A percentile compares a stretch with the other conserved stretches of the same genome.
phyloP scores from a whole-genome alignment of 2,329 filamentous ascomycete genomes.

The Microdochium bolleyi region DNA sequence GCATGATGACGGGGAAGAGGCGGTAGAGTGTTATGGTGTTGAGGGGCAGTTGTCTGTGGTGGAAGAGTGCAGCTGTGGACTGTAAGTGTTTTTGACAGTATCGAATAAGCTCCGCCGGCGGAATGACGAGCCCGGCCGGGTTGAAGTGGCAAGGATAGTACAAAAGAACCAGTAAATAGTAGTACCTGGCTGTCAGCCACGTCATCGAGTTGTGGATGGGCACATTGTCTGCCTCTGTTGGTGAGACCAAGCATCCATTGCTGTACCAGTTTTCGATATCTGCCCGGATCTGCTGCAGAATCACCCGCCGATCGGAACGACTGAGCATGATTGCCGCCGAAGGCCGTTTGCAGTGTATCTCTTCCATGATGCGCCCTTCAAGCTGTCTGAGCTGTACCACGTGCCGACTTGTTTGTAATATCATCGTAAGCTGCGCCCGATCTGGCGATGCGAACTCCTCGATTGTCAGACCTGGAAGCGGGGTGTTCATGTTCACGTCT shows the following conservation, averaged over 20 bases:
- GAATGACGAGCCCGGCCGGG: slow-evolving; percentile 19
- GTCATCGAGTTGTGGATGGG: slow-evolving; percentile 35
- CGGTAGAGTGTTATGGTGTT: slow-evolving; percentile 33
- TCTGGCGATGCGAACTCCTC: slow-evolving; percentile 34
- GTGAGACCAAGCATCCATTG: slow-evolving; percentile 33
- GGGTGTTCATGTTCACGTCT: slow-evolving; percentile 29
- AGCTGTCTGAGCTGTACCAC: slow-evolving; percentile 34
- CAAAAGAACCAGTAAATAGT: slow-evolving; percentile 32
- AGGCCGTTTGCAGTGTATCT: slow-evolving; percentile 23
- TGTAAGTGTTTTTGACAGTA: slow-evolving; percentile 33
- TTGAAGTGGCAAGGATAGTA: slow-evolving; percentile 34
- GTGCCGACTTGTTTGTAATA: slow-evolving; percentile 34
- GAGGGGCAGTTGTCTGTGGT: slow-evolving; percentile 33
- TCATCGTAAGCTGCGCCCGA: slow-evolving; percentile 25
- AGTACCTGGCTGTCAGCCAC: slow-evolving; percentile 34
- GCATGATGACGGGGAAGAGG: slow-evolving; percentile 25
- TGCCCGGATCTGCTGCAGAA: slow-evolving; percentile 25
- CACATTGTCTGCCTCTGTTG: slow-evolving; percentile 31
- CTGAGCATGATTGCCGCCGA: slow-evolving; percentile 19
- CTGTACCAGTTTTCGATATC: slow-evolving; percentile 39
- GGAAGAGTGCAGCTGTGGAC: slow-evolving; percentile 28
- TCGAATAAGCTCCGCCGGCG: slow-evolving; percentile 23
- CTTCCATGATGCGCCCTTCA: slow-evolving; percentile 29
- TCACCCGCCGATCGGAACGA: slow-evolving; percentile 20
- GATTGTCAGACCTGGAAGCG: slow-evolving; percentile 33